Conservation (phyloP, 495 filamentous ascomycete genomes). For the Penicillium bialowiezense region DNA sequence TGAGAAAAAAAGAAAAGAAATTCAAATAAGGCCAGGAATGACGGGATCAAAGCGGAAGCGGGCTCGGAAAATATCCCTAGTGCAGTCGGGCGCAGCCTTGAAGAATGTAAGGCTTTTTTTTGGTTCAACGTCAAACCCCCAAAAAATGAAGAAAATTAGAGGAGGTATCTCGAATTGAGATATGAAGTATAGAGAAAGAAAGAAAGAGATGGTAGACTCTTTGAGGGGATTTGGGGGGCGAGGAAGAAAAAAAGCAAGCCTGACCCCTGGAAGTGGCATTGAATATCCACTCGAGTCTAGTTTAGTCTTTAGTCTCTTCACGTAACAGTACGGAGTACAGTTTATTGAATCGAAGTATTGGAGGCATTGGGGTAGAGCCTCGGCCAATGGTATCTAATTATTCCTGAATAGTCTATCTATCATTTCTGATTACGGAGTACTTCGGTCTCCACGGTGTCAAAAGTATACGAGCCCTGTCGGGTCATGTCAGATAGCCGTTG, state of each 20-base stretch:
- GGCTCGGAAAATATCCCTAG: slow-evolving; percentile 9
- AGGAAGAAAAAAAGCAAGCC: slow-evolving; percentile 12
- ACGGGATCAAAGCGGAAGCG: slow-evolving; percentile 10
- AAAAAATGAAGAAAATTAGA: neutral
- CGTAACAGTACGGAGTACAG: slow-evolving; percentile 13
- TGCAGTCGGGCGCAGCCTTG: neutral
- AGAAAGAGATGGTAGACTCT: neutral
- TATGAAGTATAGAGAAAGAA: neutral
- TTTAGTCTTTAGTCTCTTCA: slow-evolving; percentile 22
- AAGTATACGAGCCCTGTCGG: no score
- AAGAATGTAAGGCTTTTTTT: slow-evolving; percentile 1
- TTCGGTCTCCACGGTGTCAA: neutral
- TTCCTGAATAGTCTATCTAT: neutral
- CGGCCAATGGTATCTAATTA: slow-evolving; percentile 1
- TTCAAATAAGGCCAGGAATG: slow-evolving; percentile 8
- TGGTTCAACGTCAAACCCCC: slow-evolving; percentile 1
- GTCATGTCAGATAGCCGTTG: slow-evolving; percentile 4
- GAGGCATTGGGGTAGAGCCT: neutral
- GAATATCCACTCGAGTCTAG: slow-evolving; percentile 26
- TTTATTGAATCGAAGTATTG: neutral
- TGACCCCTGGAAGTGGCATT: slow-evolving; percentile 29
- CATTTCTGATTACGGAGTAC: neutral
- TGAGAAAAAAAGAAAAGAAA: slow-evolving; percentile 1
- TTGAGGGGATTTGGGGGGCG: slow-evolving; percentile 4
- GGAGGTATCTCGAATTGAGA: no score